phyloP scores from a whole-genome alignment of 352 stramenopile genomes.

The Pythium insidiosum region DNA sequence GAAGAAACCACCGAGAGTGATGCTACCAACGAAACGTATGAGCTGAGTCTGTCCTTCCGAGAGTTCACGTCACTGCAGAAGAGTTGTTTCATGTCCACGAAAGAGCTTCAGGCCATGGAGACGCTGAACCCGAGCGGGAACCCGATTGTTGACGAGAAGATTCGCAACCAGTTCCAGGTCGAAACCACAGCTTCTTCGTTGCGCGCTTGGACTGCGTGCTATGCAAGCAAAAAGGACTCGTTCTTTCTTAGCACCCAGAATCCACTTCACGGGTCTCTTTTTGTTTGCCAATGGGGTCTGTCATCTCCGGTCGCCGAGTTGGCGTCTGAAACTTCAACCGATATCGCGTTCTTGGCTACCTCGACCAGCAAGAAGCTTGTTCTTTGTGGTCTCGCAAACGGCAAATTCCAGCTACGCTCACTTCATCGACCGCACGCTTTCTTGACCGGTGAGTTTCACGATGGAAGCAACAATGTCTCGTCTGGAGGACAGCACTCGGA shows the following conservation, averaged over 20 bases:
- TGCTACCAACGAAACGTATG: constrained; percentile 40
- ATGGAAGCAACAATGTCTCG: constrained; percentile 20
- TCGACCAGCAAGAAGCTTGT: constrained; percentile 61
- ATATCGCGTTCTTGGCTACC: constrained; percentile 29
- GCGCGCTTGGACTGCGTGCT: constrained; percentile 31
- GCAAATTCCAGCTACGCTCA: constrained; percentile 72
- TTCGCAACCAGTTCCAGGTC: constrained; percentile 39
- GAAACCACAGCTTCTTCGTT: constrained; percentile 17
- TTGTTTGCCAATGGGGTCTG: constrained; percentile 23
- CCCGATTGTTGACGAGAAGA: constrained; percentile 34
- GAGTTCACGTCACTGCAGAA: constrained; percentile 34
- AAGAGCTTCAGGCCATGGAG: constrained; percentile 41
- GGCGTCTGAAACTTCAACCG: constrained; percentile 22
- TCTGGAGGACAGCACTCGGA: no score
- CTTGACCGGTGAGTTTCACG: constrained; percentile 73
- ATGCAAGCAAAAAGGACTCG: constrained; percentile 21
- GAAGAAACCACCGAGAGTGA: constrained; percentile 4
- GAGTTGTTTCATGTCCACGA: constrained; percentile 33
- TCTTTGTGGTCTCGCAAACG: constrained; percentile 67
- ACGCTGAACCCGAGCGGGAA: constrained; percentile 27
- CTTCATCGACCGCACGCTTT: constrained; percentile 44
- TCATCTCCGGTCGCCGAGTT: constrained; percentile 27
- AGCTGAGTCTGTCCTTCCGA: constrained; percentile 32
- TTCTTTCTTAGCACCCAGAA: constrained; percentile 44
- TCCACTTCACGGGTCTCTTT: constrained; percentile 21